Base-by-base conservation (phyloP, 495 filamentous ascomycete species). In the Bacidia gigantensis region DNA sequence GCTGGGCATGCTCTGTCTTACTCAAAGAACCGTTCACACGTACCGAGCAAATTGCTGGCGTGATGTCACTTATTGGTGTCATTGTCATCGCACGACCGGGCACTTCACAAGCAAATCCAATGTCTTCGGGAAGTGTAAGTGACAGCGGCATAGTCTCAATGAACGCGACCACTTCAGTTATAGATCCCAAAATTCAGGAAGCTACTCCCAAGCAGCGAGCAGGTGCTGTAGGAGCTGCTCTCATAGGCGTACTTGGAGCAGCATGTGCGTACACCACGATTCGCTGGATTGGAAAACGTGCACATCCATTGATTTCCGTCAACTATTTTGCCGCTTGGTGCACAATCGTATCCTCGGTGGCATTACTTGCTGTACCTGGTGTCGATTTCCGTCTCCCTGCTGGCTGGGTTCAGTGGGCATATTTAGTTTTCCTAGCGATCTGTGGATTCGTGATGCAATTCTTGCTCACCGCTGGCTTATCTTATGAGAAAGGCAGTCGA, bases 401-500 rank as follows among this genome's bases (percentile, higher is more conserved):
- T 0, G 74, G 73, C 2, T 3, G 62, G 1, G 64, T 75, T 20
- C 84, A 94, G 60, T 95, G 87, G 88, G 64, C 56, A 0, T 67
- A 89, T 47, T 68, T 97, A 11, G 7, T 82, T 0, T 78, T 80
- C 41, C 64, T 95, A 21, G 86, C 84, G 0, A 63, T 80, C 0
- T 86, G 79, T 49, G 90, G 90, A 5, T 89, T 97, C 56, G 63
- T 84, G 7, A 80, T 92, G 77, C 90, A 96, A 72, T 86, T 89
- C 56, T 70, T 95, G 21, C 67, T 95, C n/a, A 95, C 90, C 2
- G 74, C 79, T 1, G 89, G 89, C 0, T 64, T 97, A 56, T 74
- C 82, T 43, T 77, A 81, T 61, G 76, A 80, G 18, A 69, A 67
- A 50, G 78, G 79, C 5, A 80, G 81, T 20, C 74, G 85, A 21